Conservation (phyloP, 805 yeast species). For the Saccharomycopsis malanga region DNA sequence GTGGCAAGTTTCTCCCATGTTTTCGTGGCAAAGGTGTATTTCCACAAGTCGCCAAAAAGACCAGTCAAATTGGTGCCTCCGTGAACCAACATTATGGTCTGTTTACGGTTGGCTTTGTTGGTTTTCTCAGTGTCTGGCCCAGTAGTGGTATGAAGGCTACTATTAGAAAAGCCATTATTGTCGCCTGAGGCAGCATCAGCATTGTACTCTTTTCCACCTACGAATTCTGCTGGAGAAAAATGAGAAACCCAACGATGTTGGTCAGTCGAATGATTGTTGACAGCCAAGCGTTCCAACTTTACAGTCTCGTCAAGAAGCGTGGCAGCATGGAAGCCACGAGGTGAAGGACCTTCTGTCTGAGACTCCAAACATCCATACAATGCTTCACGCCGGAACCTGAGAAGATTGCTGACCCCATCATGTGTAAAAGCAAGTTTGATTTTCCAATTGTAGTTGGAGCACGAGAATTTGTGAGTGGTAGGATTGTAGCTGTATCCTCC, state of each 20-base stretch:
- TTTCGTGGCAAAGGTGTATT: conserved; percentile 9
- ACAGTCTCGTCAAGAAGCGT: conserved; percentile 7
- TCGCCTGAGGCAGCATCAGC: not conserved
- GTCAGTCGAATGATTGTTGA: not conserved
- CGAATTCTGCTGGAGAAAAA: not conserved
- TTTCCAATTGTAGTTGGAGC: conserved; percentile 16
- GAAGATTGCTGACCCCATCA: not conserved
- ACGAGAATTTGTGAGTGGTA: conserved; percentile 6
- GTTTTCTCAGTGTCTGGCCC: too few species aligned
- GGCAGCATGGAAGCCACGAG: conserved; percentile 18
- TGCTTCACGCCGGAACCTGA: conserved; percentile 7
- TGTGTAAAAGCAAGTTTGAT: conserved; percentile 8
- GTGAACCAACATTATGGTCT: conserved; percentile 13
- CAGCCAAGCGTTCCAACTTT: not conserved
- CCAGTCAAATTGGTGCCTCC: conserved; percentile 18
- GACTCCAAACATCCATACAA: conserved; percentile 9
- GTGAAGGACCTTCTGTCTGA: conserved; percentile 14
- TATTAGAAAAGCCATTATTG: not conserved
- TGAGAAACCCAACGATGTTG: not conserved
- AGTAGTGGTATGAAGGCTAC: too few species aligned
- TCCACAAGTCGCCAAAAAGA: conserved; percentile 20
- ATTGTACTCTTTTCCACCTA: not conserved
- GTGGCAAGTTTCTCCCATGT: conserved; percentile 10
- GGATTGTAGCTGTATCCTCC: conserved; percentile 11
- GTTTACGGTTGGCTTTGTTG: not conserved